Evolutionary conservation across 148 eudicot species (phyloP).

Genomic region (Dianthus caryophyllus): DNA sequence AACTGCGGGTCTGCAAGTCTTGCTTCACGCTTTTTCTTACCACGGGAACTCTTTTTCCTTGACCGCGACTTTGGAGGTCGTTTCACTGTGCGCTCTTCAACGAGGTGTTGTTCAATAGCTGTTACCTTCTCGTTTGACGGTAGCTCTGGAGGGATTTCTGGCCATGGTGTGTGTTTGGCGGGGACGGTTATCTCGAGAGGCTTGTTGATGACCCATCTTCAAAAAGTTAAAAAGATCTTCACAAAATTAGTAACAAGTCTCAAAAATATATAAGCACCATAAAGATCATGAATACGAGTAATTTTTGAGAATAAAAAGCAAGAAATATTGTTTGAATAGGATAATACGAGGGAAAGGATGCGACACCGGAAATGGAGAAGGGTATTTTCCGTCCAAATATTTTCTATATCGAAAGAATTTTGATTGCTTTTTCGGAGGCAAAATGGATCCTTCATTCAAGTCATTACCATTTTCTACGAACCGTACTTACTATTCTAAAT

Average conservation of each 20-base stretch:
- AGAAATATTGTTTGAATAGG: no score
- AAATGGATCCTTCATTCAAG: no score
- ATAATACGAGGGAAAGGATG: no score
- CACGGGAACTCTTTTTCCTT: constrained; percentile 51
- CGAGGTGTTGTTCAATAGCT: constrained; percentile 19
- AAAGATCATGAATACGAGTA: not conserved
- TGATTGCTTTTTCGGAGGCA: no score
- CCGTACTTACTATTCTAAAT: no score
- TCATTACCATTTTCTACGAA: no score
- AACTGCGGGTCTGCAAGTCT: constrained; percentile 44
- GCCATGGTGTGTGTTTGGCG: constrained; percentile 98
- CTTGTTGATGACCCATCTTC: constrained; percentile 90
- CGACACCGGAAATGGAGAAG: no score
- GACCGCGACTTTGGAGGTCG: constrained; percentile 52
- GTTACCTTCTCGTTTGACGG: constrained; percentile 40
- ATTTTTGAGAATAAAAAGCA: no score
- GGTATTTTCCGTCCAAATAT: no score
- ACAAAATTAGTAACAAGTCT: not conserved
- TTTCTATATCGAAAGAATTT: no score
- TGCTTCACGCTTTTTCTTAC: constrained; percentile 66
- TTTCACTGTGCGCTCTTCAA: constrained; percentile 49
- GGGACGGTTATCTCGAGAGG: constrained; percentile 86
- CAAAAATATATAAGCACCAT: constrained; percentile 1
- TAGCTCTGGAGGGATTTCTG: constrained; percentile 75
- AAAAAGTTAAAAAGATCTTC: constrained; percentile 19